Percentiles rank a stretch among this genome's conserved stretches.
phyloP scores from a whole-genome alignment of 148 eudicot species.

The Arbutus unedo region DNA sequence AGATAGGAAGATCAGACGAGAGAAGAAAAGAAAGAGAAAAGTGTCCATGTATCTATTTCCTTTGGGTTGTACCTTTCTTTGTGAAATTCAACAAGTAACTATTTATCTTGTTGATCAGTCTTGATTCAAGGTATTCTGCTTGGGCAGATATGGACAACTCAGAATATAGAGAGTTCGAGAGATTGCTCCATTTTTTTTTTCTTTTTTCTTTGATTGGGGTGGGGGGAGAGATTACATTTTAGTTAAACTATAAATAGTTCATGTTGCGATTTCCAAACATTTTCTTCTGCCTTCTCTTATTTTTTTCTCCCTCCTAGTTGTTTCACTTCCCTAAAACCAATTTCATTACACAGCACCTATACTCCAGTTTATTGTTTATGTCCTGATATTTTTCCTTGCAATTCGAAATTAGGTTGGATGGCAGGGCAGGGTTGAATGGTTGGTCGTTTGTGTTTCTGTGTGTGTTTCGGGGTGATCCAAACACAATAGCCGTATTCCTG shows the following conservation, averaged over 20 bases:
- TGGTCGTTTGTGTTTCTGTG: not conserved
- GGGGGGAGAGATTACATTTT: not conserved
- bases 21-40: conserved; percentile 12
- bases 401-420: not conserved
- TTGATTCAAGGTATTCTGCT: conserved; percentile 16
- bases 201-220: not conserved
- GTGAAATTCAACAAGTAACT: conserved; percentile 7
- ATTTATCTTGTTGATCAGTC: conserved; percentile 3
- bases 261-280: not conserved
- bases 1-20: conserved; percentile 19
- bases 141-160: conserved; percentile 4
- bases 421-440: not conserved
- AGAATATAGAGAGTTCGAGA: conserved; percentile 5
- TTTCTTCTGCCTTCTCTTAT: not conserved
- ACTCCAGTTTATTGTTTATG: conserved; percentile 19
- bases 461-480: not conserved
- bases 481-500: not conserved
- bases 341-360: conserved; percentile 14
- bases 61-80: conserved; percentile 16
- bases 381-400: conserved; percentile 22
- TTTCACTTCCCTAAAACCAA: not conserved
- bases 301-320: not conserved
- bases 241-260: conserved; percentile 4
- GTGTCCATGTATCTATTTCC: conserved; percentile 14
- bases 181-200: not conserved